Evolutionary conservation across 345 rosid species (phyloP).

Genomic region (Garcia nutans): DNA sequence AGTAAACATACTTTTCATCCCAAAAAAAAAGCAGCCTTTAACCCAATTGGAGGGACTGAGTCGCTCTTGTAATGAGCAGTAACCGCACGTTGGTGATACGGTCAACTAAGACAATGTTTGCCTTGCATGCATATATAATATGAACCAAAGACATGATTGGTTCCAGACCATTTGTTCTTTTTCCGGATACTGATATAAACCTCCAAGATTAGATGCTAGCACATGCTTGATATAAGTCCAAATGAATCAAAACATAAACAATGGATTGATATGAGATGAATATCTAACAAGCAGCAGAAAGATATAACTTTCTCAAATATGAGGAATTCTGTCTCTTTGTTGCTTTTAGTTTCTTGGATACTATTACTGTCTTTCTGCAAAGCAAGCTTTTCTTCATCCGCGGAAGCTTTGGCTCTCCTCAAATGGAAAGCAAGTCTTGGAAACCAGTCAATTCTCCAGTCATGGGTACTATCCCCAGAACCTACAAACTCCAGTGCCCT

Average conservation of each 20-base stretch:
- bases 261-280: no score
- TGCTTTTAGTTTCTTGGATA: background rate
- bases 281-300: background rate
- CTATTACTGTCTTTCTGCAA: background rate
- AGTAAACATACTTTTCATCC: no score
- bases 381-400: background rate
- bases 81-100: no score
- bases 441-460: conserved; percentile 12
- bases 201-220: background rate
- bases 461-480: conserved; percentile 13
- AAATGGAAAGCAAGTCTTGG: conserved; percentile 18
- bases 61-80: no score
- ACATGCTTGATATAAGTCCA: background rate
- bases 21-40: no score
- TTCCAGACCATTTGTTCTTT: no score
- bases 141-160: no score
- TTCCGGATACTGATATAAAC: no score
- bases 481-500: background rate
- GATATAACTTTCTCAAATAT: background rate
- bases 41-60: no score
- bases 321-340: background rate
- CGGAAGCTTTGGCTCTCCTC: conserved; percentile 25
- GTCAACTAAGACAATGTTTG: no score
- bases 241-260: background rate
- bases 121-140: no score